Conservation (phyloP, 441 rosid species). For the Isatis lusitanica region DNA sequence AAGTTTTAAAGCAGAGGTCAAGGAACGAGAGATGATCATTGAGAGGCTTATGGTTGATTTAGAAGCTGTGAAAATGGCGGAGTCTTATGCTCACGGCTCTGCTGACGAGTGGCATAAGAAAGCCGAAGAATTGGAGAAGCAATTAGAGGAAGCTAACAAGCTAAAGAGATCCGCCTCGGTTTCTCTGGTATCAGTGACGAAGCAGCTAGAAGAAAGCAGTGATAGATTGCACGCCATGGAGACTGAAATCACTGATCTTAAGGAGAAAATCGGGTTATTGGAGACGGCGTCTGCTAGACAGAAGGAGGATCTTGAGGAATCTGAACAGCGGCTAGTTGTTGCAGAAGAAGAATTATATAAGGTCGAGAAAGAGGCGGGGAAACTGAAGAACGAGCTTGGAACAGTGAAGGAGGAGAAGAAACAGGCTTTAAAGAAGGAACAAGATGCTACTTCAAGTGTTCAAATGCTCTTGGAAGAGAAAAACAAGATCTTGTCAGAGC, state of each 20-base stretch:
- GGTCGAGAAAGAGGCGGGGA: slow-evolving; percentile 42
- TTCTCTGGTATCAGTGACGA: slow-evolving; percentile 66
- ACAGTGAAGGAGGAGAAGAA: slow-evolving; percentile 63
- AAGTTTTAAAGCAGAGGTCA: slow-evolving; percentile 48
- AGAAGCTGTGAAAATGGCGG: slow-evolving; percentile 81
- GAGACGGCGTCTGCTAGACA: slow-evolving; percentile 62
- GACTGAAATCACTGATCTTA: slow-evolving; percentile 55
- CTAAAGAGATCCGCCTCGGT: slow-evolving; percentile 76
- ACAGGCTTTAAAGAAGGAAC: slow-evolving; percentile 63
- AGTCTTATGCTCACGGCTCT: slow-evolving; percentile 62
- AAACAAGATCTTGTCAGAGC: slow-evolving; percentile 56
- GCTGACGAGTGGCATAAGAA: slow-evolving; percentile 66
- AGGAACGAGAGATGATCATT: slow-evolving; percentile 55
- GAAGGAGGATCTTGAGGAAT: slow-evolving; percentile 58
- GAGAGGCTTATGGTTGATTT: slow-evolving; percentile 78
- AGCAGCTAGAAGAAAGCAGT: slow-evolving; percentile 71
- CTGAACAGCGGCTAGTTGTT: slow-evolving; percentile 39
- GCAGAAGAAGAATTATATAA: slow-evolving; percentile 53
- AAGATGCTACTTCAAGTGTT: slow-evolving; percentile 71
- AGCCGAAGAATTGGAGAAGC: slow-evolving; percentile 50
- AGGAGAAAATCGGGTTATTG: slow-evolving; percentile 62
- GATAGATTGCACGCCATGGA: slow-evolving; percentile 63
- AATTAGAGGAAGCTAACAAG: slow-evolving; percentile 60
- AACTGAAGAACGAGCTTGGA: slow-evolving; percentile 65
- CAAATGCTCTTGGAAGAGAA: slow-evolving; percentile 69